A percentile compares a stretch with the other conserved stretches of the same genome.
Conservation (phyloP, 2,329 filamentous ascomycete genomes). For the Gremmenia infestans region DNA sequence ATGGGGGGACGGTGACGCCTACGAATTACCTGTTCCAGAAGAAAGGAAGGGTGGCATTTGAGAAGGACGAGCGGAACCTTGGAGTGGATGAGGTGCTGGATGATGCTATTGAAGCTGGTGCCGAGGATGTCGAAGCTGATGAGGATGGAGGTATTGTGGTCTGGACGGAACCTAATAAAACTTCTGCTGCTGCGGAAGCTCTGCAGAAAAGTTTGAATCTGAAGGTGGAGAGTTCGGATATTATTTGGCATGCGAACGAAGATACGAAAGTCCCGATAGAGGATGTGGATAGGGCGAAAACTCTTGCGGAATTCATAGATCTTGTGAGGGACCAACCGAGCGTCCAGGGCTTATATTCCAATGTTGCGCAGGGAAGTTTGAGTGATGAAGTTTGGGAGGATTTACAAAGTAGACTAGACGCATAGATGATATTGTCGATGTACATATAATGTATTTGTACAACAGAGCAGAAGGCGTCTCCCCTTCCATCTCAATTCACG, state of each 20-base stretch:
- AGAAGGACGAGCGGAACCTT: constrained; percentile 45
- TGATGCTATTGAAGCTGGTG: constrained; percentile 78
- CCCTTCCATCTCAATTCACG: background rate
- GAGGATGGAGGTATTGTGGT: constrained; percentile 66
- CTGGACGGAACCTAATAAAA: constrained; percentile 62
- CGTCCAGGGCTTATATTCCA: constrained; percentile 76
- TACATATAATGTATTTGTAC: constrained; percentile 13
- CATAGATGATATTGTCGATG: constrained; percentile 21
- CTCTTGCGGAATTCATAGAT: constrained; percentile 55
- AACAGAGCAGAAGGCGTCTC: constrained; percentile 7
- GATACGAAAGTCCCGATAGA: constrained; percentile 67
- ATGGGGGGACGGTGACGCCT: constrained; percentile 64
- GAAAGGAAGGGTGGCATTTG: constrained; percentile 69
- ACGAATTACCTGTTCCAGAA: constrained; percentile 82
- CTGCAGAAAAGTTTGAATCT: constrained; percentile 60
- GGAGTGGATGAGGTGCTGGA: constrained; percentile 69
- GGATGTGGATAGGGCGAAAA: constrained; percentile 48
- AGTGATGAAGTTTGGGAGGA: constrained; percentile 50
- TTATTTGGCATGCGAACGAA: constrained; percentile 79
- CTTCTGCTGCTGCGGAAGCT: constrained; percentile 57
- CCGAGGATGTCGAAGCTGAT: constrained; percentile 65
- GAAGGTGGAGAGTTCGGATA: constrained; percentile 68
- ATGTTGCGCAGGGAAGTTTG: constrained; percentile 50
- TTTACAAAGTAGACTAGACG: constrained; percentile 48
- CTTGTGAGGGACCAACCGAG: constrained; percentile 62